These are phyloP conservation scores for Cyphellophora attinorum DNA, from an alignment of 2,329 filamentous ascomycete species.

Conservation along the genomic window DNA sequence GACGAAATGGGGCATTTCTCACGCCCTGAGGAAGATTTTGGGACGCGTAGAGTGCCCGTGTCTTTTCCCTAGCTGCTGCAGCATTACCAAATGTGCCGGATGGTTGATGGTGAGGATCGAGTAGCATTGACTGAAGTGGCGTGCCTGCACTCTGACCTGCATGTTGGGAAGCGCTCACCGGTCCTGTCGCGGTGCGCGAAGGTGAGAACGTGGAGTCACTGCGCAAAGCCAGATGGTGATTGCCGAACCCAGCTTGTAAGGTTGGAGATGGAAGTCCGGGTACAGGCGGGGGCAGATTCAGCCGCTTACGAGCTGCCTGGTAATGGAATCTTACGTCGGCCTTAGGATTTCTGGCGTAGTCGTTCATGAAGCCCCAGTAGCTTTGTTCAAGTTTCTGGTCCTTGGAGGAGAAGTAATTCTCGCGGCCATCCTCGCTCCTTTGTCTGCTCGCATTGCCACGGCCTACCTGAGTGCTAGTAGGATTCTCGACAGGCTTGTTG, in stretches of 20 bases:
- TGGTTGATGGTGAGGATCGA: slow-evolving; percentile 38
- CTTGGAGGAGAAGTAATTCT: slow-evolving; percentile 90
- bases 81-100: slow-evolving; percentile 25
- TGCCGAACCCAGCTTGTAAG: slow-evolving; percentile 23
- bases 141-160: slow-evolving; percentile 24
- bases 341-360: slow-evolving; percentile 70
- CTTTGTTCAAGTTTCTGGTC: slow-evolving; percentile 98
- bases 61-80: neutral
- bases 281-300: slow-evolving; percentile 67
- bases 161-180: slow-evolving; percentile 40
- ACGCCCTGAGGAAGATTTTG: too few relatives aligned
- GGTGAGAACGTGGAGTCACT: slow-evolving; percentile 5
- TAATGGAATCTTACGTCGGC: slow-evolving; percentile 54
- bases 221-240: slow-evolving; percentile 5
- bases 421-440: slow-evolving; percentile 49
- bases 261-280: slow-evolving; percentile 59
- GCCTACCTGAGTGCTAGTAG: slow-evolving; percentile 19
- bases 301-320: slow-evolving; percentile 46
- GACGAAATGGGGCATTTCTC: slow-evolving; percentile 21
- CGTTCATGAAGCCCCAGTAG: slow-evolving; percentile 88
- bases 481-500: slow-evolving; percentile 58
- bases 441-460: slow-evolving; percentile 23
- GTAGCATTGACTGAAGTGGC: slow-evolving; percentile 32
- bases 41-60: neutral
- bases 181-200: slow-evolving; percentile 34